Percentiles rank a stretch among this genome's conserved stretches.
Conservation (phyloP, 2,329 filamentous ascomycete species). For the Penicillium sp. region DNA sequence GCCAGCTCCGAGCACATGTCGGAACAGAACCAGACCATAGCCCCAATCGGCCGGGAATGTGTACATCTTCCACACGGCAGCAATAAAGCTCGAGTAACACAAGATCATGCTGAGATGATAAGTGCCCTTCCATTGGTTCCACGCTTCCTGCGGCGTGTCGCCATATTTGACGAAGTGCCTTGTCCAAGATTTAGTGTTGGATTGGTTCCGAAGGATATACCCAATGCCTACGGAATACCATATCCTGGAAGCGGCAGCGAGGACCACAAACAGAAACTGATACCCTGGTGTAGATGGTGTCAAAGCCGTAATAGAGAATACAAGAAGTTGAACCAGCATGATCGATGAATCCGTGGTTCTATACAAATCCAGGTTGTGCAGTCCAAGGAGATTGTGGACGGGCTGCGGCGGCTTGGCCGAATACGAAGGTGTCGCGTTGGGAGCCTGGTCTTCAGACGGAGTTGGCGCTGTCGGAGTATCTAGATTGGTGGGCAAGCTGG, state of each 20-base stretch:
- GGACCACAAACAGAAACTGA: conserved; percentile 75
- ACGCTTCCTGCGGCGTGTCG: conserved; percentile 84
- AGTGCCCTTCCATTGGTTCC: conserved; percentile 96
- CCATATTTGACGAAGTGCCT: conserved; percentile 97
- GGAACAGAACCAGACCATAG: conserved; percentile 78
- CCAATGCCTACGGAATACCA: conserved; percentile 93
- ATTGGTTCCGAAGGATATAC: conserved; percentile 79
- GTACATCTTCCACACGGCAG: conserved; percentile 97
- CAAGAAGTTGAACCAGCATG: conserved; percentile 71
- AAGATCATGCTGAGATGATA: conserved; percentile 91
- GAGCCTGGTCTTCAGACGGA: conserved; percentile 34
- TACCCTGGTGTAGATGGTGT: conserved; percentile 75
- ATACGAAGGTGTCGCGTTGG: conserved; percentile 42
- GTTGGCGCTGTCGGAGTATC: conserved; percentile 35
- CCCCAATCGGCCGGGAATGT: conserved; percentile 79
- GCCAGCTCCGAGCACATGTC: conserved; percentile 78
- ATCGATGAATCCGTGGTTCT: conserved; percentile 81
- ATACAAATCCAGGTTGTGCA: conserved; percentile 82
- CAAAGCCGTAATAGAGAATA: conserved; percentile 68
- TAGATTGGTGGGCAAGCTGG: conserved; percentile 29
- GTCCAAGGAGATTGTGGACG: conserved; percentile 79
- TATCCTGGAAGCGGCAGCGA: conserved; percentile 78
- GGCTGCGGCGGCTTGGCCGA: conserved; percentile 57
- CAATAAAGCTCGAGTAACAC: conserved; percentile 84
- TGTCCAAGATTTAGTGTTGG: conserved; percentile 89